These are phyloP conservation scores for Parietichytrium sp. DNA, from an alignment of 108 stramenopile species.

Conservation along the genomic window DNA sequence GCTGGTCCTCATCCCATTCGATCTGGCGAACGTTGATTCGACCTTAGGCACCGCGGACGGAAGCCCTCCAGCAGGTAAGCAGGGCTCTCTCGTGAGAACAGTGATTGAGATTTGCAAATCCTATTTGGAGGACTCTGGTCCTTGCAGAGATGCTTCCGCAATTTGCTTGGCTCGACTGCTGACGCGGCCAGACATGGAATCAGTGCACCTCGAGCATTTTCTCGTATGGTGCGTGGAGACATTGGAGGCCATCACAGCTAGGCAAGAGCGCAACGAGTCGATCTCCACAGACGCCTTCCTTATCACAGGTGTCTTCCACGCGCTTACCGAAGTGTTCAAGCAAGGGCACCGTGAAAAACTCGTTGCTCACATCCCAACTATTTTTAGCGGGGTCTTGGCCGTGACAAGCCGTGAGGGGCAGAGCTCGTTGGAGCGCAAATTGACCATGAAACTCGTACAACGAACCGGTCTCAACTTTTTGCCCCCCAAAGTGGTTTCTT, in stretches of 20 bases:
- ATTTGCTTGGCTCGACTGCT: constrained; percentile 82
- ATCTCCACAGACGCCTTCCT: constrained; percentile 51
- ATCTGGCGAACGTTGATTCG: constrained; percentile 77
- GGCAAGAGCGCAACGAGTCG: not conserved
- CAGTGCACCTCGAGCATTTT: constrained; percentile 67
- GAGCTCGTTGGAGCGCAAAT: constrained; percentile 67
- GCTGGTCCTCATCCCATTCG: constrained; percentile 89
- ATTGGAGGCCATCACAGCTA: not conserved
- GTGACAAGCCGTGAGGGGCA: not conserved
- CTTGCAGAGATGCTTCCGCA: constrained; percentile 84
- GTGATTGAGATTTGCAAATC: constrained; percentile 61
- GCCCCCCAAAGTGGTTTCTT: constrained; percentile 82
- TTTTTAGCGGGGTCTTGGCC: not conserved
- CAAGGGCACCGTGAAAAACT: constrained; percentile 48
- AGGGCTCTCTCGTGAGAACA: constrained; percentile 54
- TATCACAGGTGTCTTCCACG: constrained; percentile 77
- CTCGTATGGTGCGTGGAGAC: constrained; percentile 61
- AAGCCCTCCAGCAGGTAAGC: not conserved
- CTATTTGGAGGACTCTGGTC: constrained; percentile 77
- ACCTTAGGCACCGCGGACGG: constrained; percentile 3
- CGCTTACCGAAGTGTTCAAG: constrained; percentile 73
- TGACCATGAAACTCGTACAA: constrained; percentile 86
- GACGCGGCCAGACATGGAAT: constrained; percentile 86
- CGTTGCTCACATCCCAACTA: not conserved
- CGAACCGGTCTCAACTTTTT: constrained; percentile 79